Conservation (phyloP, 805 yeast genomes). For the Jamesozyma gamospora region DNA sequence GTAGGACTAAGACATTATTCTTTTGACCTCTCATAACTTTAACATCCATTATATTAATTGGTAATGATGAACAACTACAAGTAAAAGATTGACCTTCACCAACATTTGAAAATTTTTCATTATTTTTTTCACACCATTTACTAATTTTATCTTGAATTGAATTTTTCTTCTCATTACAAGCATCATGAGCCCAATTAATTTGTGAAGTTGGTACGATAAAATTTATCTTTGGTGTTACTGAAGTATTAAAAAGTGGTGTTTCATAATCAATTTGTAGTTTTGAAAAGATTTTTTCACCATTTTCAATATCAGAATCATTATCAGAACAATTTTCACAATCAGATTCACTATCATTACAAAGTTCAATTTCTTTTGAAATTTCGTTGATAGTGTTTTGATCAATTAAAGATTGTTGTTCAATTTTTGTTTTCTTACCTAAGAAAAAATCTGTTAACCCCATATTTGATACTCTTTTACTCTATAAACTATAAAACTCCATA, state of each 20-base stretch:
- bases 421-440: background rate
- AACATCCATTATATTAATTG: constrained; percentile 37
- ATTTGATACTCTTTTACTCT: too few species aligned
- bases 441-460: constrained; percentile 3
- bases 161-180: constrained; percentile 35
- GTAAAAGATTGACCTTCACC: constrained; percentile 18
- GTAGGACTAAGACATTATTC: constrained; percentile 59
- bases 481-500: too few species aligned
- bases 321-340: constrained; percentile 10
- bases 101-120: constrained; percentile 19
- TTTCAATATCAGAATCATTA: constrained; percentile 18
- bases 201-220: constrained; percentile 76
- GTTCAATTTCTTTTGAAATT: constrained; percentile 14
- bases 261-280: constrained; percentile 26
- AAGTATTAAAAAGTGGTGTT: constrained; percentile 54
- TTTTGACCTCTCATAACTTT: constrained; percentile 35
- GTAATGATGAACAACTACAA: constrained; percentile 41
- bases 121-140: constrained; percentile 30
- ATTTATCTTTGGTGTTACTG: constrained; percentile 61
- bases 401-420: background rate
- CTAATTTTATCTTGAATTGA: constrained; percentile 39
- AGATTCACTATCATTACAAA: constrained; percentile 21
- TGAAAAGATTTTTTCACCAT: constrained; percentile 16
- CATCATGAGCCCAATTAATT: constrained; percentile 75
- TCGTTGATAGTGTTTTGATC: constrained; percentile 6